Percentiles rank a stretch among this genome's conserved stretches.
phyloP scores from a whole-genome alignment of 177 flowering plant species.

The Telopea speciosissima region DNA sequence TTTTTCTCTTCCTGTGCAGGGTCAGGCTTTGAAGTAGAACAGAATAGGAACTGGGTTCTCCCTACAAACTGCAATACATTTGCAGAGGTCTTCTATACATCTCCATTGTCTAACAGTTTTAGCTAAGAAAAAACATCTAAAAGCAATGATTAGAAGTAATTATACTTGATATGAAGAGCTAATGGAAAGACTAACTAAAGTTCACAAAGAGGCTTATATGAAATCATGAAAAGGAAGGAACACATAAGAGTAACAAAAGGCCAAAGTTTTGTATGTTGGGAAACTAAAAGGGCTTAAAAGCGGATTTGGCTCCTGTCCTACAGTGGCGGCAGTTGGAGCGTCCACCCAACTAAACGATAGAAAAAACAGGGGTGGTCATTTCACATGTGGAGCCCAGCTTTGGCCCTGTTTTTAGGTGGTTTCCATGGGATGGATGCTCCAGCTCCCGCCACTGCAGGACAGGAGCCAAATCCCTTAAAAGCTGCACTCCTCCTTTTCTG shows the following conservation, averaged over 20 bases:
- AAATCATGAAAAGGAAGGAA: constrained; percentile 7
- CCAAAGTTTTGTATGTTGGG: constrained; percentile 71
- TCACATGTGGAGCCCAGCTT: too few species aligned
- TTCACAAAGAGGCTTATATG: neutral
- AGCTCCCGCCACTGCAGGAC: too few species aligned
- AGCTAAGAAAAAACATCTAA: neutral
- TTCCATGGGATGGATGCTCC: too few species aligned
- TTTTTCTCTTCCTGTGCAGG: too few species aligned
- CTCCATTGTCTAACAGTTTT: constrained; percentile 6
- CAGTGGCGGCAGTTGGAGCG: too few species aligned
- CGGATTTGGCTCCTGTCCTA: too few species aligned
- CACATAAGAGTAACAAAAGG: too few species aligned
- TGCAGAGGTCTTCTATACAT: constrained; percentile 38
- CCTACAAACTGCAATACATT: constrained; percentile 51
- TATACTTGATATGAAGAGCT: neutral
- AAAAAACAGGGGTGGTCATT: too few species aligned
- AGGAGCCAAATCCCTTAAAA: too few species aligned
- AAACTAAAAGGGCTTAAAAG: constrained; percentile 55
- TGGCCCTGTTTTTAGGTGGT: too few species aligned
- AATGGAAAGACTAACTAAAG: neutral
- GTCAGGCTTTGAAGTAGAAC: constrained; percentile 59
- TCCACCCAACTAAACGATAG: too few species aligned
- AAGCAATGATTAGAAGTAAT: neutral
- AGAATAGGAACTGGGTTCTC: constrained; percentile 48
- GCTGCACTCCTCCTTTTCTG: constrained; percentile 76